phyloP scores from a whole-genome alignment of 2,329 filamentous ascomycete species.

The Daldinia sp. region DNA sequence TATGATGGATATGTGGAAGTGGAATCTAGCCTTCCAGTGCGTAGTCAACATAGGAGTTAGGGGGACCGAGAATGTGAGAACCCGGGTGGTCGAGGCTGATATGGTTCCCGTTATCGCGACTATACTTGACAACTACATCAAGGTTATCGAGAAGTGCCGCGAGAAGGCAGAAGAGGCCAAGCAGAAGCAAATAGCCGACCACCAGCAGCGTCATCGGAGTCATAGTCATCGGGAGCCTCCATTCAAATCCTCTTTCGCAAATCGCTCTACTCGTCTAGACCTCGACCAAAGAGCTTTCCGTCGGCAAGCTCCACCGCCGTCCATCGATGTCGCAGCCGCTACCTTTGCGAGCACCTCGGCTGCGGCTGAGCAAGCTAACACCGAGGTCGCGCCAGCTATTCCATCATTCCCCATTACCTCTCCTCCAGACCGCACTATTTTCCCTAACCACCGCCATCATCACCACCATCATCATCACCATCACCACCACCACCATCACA shows the following conservation, averaged over 20 bases:
- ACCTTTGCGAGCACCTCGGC: conserved; percentile 61
- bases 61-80: conserved; percentile 93
- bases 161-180: conserved; percentile 88
- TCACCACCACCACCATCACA: conserved; percentile 57
- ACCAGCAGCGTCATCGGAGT: conserved; percentile 63
- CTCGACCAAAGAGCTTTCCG: conserved; percentile 73
- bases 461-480: conserved; percentile 59
- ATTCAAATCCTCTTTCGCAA: conserved; percentile 66
- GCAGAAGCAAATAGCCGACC: conserved; percentile 71
- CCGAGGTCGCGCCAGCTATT: conserved; percentile 71
- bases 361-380: conserved; percentile 55
- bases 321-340: conserved; percentile 78
- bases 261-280: conserved; percentile 65
- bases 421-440: conserved; percentile 76
- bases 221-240: conserved; percentile 61
- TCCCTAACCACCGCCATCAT: conserved; percentile 64
- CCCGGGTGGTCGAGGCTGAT: conserved; percentile 95
- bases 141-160: conserved; percentile 91
- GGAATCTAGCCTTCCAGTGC: conserved; percentile 98
- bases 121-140: conserved; percentile 98
- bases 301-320: conserved; percentile 84
- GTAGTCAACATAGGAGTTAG: conserved; percentile 98
- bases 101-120: conserved; percentile 99
- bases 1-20: conserved; percentile 99
- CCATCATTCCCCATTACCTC: conserved; percentile 75